Evolutionary conservation across 345 rosid species (phyloP), one percentile per base, ranked within the genome.

Genomic region (Rhizophora apiculata): DNA sequence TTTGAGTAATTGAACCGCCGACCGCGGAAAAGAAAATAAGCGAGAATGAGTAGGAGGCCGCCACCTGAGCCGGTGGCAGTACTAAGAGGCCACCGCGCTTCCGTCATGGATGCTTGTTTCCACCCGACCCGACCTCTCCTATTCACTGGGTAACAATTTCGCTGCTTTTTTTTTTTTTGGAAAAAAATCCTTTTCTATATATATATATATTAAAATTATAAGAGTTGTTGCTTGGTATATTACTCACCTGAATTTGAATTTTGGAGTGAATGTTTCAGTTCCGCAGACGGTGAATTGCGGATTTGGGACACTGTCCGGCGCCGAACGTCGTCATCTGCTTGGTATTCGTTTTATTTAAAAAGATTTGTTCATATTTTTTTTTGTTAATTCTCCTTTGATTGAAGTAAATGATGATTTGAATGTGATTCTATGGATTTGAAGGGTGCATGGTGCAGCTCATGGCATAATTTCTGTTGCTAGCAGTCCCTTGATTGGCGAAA

Each of bases 1-100:
- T 43, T 43, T 13, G 49, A 43, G 16, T 15, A 13, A 43, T 43
- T 43, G 18, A 3, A 43, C 18, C 4, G 49, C 49, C 49, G 15
- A 13, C 15, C 49, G 49, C 16, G 24, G 9, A 31, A 22, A 24
- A 10, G 53, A 52, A 55, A 43, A 43, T 43, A 43, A 34, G 20
- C 21, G n/a, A 68, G 37, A 13, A 91, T 85, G 96, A 84, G 86
- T 72, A 89, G 82, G 80, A 77, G 90, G 69, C 82, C 85, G 6
- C 88, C 96, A 21, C 96, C 96, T 63, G 99, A 90, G 75, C 96
- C 98, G 9, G 87, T 83, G 66, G 96, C 91, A 43, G 96, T 95
- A 68, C 87, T 92, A 13, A 81, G 99, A 76, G 99, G 99, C 32
- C 94, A 90, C 72, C 96, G 96, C 19, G 92, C 96, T 81, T 88